Evolutionary conservation across 176 grass and related monocot genomes (phyloP).

Genomic region (Carex littledalei): DNA sequence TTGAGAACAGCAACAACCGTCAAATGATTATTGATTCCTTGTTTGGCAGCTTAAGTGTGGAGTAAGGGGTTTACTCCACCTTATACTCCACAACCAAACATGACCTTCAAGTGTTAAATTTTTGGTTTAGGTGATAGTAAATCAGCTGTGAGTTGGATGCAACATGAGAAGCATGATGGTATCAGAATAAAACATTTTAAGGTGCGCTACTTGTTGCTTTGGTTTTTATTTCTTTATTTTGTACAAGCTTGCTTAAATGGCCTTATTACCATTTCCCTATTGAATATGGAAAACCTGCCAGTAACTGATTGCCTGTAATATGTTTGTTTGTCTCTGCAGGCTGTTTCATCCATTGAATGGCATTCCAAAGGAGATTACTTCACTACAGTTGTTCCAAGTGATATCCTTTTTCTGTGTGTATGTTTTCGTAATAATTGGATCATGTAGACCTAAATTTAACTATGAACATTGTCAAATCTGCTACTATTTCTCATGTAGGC

Average conservation of each 20-base stretch:
- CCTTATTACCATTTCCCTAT: neutral
- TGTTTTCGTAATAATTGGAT: neutral
- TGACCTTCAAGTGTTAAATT: constrained; percentile 12
- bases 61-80: no score
- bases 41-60: no score
- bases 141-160: constrained; percentile 78
- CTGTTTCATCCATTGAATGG: constrained; percentile 86
- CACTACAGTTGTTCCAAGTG: constrained; percentile 86
- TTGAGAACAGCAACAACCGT: neutral
- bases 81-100: no score
- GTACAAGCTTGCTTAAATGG: neutral
- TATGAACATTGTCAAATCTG: neutral
- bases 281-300: neutral
- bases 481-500: neutral
- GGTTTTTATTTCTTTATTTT: neutral
- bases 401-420: constrained; percentile 62
- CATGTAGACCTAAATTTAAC: neutral
- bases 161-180: constrained; percentile 62
- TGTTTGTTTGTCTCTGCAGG: constrained; percentile 42
- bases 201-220: constrained; percentile 29
- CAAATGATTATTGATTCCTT: neutral
- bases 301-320: constrained; percentile 4
- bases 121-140: constrained; percentile 53
- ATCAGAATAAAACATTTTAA: constrained; percentile 81
- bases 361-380: constrained; percentile 99